These are phyloP conservation scores for Neurospora tetraspora DNA, from an alignment of 495 filamentous ascomycete species.

Conservation along the genomic window DNA sequence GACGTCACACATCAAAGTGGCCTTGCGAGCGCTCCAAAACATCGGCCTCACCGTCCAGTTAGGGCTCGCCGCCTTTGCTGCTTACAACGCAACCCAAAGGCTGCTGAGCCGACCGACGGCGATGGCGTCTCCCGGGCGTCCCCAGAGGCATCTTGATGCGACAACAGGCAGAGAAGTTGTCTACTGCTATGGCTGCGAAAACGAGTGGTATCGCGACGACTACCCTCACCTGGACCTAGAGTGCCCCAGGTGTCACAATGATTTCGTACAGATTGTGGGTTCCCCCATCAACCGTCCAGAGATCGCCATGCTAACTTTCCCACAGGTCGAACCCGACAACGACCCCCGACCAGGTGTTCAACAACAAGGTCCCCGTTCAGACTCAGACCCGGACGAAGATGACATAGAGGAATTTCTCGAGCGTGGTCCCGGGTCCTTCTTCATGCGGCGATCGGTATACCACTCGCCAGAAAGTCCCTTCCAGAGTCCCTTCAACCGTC, in stretches of 20 bases:
- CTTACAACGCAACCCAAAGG: constrained; percentile 29
- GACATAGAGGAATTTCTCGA: constrained; percentile 40
- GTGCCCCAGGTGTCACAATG: constrained; percentile 71
- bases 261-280: constrained; percentile 76
- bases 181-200: constrained; percentile 68
- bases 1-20: constrained; percentile 26
- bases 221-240: constrained; percentile 36
- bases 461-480: constrained; percentile 3
- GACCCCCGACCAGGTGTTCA: constrained; percentile 29
- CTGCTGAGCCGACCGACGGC: constrained; percentile 24
- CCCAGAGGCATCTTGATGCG: constrained; percentile 29
- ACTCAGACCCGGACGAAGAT: constrained; percentile 37
- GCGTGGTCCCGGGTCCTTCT: constrained; percentile 35
- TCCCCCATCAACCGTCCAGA: background rate
- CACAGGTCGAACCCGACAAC: constrained; percentile 27
- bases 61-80: constrained; percentile 37
- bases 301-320: constrained; percentile 12
- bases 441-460: constrained; percentile 14
- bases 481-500: background rate
- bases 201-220: constrained; percentile 69
- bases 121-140: constrained; percentile 22
- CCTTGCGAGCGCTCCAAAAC: constrained; percentile 36
- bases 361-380: constrained; percentile 28
- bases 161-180: constrained; percentile 52
- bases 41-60: constrained; percentile 40